Conservation (phyloP, 73 alveolate species). For the Blepharisma stoltei region DNA sequence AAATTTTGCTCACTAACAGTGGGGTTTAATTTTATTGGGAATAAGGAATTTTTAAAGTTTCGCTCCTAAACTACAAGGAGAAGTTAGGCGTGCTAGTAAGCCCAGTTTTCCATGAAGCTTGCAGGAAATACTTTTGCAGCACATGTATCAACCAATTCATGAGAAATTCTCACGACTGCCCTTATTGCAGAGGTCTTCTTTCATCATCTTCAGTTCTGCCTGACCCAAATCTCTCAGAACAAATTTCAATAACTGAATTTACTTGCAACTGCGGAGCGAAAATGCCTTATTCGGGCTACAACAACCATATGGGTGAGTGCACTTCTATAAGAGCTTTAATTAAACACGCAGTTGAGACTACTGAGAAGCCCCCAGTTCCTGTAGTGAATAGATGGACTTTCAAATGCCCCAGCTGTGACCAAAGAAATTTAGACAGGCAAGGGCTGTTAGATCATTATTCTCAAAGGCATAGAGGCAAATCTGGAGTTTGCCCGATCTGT, state of each 20-base stretch:
- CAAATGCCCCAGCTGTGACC: conserved; percentile 47
- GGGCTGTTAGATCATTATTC: conserved; percentile 46
- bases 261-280: not conserved
- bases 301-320: no score
- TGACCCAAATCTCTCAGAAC: not conserved
- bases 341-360: not conserved
- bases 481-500: conserved; percentile 62
- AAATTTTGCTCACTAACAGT: no score
- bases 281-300: not conserved
- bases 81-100: no score
- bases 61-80: no score
- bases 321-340: not conserved
- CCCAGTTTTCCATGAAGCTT: not conserved
- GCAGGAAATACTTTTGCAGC: not conserved
- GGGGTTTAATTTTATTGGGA: no score
- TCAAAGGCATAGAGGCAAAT: conserved; percentile 34
- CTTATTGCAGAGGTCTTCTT: not conserved
- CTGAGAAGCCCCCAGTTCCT: conserved; percentile 30
- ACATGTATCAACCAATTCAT: not conserved
- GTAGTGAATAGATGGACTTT: conserved; percentile 58
- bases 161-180: not conserved
- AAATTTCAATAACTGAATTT: not conserved
- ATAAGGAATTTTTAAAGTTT: no score
- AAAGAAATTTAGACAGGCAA: conserved; percentile 53
- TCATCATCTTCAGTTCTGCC: not conserved